Evolutionary conservation across 768 basidiomycete species (phyloP), one percentile per base, ranked within the genome.

Genomic region (Boletus reticuloceps): DNA sequence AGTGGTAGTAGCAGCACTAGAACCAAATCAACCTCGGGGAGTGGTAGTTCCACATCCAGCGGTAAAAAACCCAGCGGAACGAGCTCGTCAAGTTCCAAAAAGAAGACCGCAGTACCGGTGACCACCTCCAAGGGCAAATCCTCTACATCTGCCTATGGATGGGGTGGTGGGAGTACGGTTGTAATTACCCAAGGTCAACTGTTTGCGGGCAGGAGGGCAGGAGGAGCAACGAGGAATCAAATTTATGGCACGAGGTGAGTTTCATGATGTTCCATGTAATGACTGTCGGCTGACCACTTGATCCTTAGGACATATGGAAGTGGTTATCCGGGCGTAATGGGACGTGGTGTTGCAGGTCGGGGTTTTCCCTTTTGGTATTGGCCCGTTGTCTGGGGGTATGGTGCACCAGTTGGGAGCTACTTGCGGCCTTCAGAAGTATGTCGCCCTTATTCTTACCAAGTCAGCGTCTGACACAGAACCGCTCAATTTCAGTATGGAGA

Each of bases 281-380:
- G 25, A 19, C 17, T 19, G 5, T 40, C 29, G 22, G 11, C 34
- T 62, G 20, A 59, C 39, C 2, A 48, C 14, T 17, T 43, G 47
- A 56, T 42, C 5, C 51, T 1, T 51, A 86, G 84, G 31, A 55
- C 63, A 5, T 86, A 85, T 56, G 85, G 85, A 7, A 86, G 83
- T 58, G 85, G 86, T 4, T 86, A 87, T 61, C 84, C 84, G 36
- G 80, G 81, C 2, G 25, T 75, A 6, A 3, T 62, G 5, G 72
- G 73, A 8, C 73, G 75, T 5, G 82, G 83, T 14, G 81, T 84
- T 17, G 42, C 58, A 1, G 77, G 77, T 0, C 75, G 76, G 0
- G 75, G 75, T 3, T 87, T 88, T 63, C 86, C 86, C 1, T 88
- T 84, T 64, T 76, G 75, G 58, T 88, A 78, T 70, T 88, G 85